phyloP scores from a whole-genome alignment of 2,329 filamentous ascomycete genomes.

The Stylonectria norvegica region DNA sequence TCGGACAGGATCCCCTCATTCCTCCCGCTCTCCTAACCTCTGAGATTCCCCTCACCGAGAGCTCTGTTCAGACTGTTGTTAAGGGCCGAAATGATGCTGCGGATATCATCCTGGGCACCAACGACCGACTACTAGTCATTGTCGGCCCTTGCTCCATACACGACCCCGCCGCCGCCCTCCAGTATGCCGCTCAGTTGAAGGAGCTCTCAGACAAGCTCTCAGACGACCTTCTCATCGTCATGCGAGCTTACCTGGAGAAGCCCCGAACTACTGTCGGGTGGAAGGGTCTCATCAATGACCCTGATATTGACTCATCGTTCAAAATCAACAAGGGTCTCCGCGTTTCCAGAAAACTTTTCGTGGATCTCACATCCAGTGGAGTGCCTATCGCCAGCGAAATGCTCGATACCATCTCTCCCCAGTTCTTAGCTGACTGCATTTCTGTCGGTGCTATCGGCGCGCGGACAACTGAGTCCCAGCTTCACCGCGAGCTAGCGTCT shows the following conservation, averaged over 20 bases:
- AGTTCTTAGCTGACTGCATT: constrained; percentile 95
- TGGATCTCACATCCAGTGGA: constrained; percentile 78
- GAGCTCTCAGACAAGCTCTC: constrained; percentile 74
- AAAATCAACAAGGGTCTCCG: constrained; percentile 98
- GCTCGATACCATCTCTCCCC: constrained; percentile 97
- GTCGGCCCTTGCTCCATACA: constrained; percentile 97
- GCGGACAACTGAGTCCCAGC: constrained; percentile 91
- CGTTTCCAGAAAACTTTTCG: constrained; percentile 88
- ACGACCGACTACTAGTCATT: constrained; percentile 88
- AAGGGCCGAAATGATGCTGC: constrained; percentile 66
- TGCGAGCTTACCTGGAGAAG: constrained; percentile 99
- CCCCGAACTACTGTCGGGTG: constrained; percentile 96
- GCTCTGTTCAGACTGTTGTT: constrained; percentile 65
- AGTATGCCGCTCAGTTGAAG: constrained; percentile 82
- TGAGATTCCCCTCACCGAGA: constrained; percentile 71
- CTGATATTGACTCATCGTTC: constrained; percentile 94
- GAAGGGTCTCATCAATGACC: constrained; percentile 99
- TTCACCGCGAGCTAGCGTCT: constrained; percentile 92
- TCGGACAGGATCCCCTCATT: constrained; percentile 92
- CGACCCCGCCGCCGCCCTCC: constrained; percentile 81
- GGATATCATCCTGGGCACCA: constrained; percentile 72
- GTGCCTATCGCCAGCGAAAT: constrained; percentile 98
- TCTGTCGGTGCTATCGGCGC: constrained; percentile 94
- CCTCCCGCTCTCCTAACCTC: constrained; percentile 81
- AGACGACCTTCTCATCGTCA: constrained; percentile 84